Percentiles rank a stretch among this genome's conserved stretches.
Evolutionary conservation across 495 filamentous ascomycete species (phyloP).

Genomic region (Penicillium verhagenii): DNA sequence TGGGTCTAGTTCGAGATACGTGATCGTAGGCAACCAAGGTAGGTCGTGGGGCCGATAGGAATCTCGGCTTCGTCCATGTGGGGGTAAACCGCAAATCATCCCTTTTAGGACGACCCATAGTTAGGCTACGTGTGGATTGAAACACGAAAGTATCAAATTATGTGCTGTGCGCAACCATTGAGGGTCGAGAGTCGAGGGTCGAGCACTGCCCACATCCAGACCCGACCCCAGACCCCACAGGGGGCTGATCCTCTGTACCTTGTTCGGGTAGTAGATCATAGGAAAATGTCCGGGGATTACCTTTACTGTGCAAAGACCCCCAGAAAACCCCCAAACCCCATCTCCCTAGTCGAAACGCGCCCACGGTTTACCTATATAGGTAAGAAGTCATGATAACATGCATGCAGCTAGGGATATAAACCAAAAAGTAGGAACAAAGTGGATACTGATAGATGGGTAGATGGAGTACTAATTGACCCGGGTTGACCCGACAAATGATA

Average conservation of each 20-base stretch:
- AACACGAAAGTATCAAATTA: background rate
- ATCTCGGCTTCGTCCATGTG: conserved; percentile 2
- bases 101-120: background rate
- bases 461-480: background rate
- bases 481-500: background rate
- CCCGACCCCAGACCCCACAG: background rate
- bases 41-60: background rate
- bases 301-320: background rate
- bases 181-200: background rate
- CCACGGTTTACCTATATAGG: background rate
- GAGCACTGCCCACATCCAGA: background rate
- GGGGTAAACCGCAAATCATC: background rate
- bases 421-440: background rate
- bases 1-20: too few species aligned
- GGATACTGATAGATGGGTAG: background rate
- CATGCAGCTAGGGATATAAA: background rate
- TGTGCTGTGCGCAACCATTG: background rate
- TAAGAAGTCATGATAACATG: background rate
- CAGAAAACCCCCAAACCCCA: background rate
- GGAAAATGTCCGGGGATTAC: background rate
- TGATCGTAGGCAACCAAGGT: background rate
- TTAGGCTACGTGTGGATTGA: background rate
- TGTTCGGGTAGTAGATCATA: conserved; percentile 21
- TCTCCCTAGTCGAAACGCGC: background rate
- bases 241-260: conserved; percentile 4